Base-by-base conservation (phyloP, 495 filamentous ascomycete species). In the Niebla homalea region DNA sequence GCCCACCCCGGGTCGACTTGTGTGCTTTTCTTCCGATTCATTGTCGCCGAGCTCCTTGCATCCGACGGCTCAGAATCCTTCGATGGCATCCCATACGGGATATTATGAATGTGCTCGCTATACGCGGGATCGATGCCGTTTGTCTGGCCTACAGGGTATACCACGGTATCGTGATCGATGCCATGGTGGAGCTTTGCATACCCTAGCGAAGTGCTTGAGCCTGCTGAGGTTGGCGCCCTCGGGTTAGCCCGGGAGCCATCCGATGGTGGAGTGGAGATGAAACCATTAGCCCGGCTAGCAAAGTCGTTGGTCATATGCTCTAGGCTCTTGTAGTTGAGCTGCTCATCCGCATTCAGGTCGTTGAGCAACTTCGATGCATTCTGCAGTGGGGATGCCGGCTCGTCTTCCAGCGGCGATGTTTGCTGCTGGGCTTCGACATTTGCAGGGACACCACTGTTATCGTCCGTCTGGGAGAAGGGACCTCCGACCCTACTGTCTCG, bases 121-220 rank as follows among this genome's bases (percentile, higher is more conserved):
- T 90, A 89, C 77, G 90, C 89, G 7, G 89, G 89, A 64, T 96
- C 89, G 59, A 96, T 96, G 21, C 89, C 89, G 52, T 89, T 83
- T 5, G 82, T 89, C 44, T 87, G 78, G 0, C 89, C 89, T 16
- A 93, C 86, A 0, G 89, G 89, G 63, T 96, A 96, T 15, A 95
- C 87, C 52, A 93, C 74, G 48, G 80, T 79, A 52, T 92, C 86
- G 37, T 87, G 69, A 43, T 94, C 89, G 21, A 67, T 67, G 5
- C 40, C 63, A 67, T 61, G 71, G 67, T 58, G 56, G 29, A 57
- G 52, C 55, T 76, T 76, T 4, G 68, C 61, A 57, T 74, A 76
- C 21, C 72, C 72, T 57, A 79, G 58, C 4, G 74, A 69, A 8
- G 65, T 60, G 12, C 68, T 72, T 2, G 74, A 74, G 2, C 64